phyloP scores from a whole-genome alignment of 306 rosid genomes.

The Prunus mongolica region DNA sequence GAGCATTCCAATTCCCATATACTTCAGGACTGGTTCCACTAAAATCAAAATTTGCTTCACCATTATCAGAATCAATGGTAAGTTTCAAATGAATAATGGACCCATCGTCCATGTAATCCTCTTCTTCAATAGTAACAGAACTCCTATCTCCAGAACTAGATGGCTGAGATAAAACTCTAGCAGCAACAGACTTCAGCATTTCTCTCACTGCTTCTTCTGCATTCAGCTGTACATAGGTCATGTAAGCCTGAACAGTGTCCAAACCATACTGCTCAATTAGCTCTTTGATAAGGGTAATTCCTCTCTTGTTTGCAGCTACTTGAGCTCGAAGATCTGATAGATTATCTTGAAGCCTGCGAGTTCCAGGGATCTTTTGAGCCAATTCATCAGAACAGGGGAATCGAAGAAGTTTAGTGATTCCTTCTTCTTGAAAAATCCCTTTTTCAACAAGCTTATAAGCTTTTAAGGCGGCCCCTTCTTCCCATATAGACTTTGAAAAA shows the following conservation, averaged over 20 bases:
- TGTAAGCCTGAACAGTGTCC: constrained; percentile 85
- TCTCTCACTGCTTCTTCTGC: constrained; percentile 94
- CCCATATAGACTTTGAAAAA: constrained; percentile 83
- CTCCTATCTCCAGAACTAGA: constrained; percentile 19
- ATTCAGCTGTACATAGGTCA: constrained; percentile 83
- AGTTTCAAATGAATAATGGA: constrained; percentile 83
- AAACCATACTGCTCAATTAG: constrained; percentile 85
- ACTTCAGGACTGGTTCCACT: constrained; percentile 79
- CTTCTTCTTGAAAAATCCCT: constrained; percentile 81
- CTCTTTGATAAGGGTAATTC: constrained; percentile 71
- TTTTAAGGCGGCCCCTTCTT: constrained; percentile 92
- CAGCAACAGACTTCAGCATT: constrained; percentile 77
- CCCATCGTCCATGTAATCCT: constrained; percentile 98
- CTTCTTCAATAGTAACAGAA: constrained; percentile 60
- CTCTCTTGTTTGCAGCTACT: constrained; percentile 94
- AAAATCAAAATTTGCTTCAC: constrained; percentile 84
- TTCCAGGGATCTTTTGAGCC: constrained; percentile 59
- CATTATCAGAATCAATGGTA: constrained; percentile 67
- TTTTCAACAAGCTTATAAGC: constrained; percentile 86
- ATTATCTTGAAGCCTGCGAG: constrained; percentile 87
- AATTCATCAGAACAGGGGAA: constrained; percentile 51
- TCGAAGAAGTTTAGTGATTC: constrained; percentile 61
- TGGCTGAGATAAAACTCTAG: constrained; percentile 49
- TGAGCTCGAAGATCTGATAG: constrained; percentile 90
- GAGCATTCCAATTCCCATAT: constrained; percentile 95